Base-by-base conservation (phyloP, 208 protist species). In the Trypanosoma boissoni region DNA sequence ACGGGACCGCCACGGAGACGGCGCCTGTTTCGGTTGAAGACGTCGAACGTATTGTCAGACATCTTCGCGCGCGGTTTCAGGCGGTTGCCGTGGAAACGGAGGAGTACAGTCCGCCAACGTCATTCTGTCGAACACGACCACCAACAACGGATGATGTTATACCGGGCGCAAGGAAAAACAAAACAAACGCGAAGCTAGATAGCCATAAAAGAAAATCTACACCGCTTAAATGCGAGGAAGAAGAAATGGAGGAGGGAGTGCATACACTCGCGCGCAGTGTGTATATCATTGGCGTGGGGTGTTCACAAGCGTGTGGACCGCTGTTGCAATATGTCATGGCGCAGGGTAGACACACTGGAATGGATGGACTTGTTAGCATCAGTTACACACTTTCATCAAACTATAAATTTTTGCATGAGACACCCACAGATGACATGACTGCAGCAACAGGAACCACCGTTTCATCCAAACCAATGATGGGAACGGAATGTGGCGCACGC, bases 351-450 rank as follows among this genome's bases (percentile, higher is more conserved):
- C 44, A 64, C 10, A 66, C 75, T 23, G 65, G 56, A 1, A 53
- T 84, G 31, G 71, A 77, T 42, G 66, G 67, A 3, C 12, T 78
- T 27, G 53, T 84, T 28, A 80, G 72, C 50, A 31, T 84, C 52
- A 71, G 67, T 21, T 58, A 78, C 41, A 74, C 62, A 0, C 60
- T 76, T 23, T 77, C 75, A 6, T 77, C 75, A 4, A 50, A 65
- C 54, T 77, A 72, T 24, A 57, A 49, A 32, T 48, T 81, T 26
- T 21, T 21, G 14, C 61, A 20, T 20, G 43, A 54, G 26, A 43
- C 9, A n/a, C n/a, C n/a, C n/a, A n/a, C n/a, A n/a, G n/a, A n/a
- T n/a, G n/a, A n/a, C n/a, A n/a, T n/a, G n/a, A n/a, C n/a, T n/a
- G n/a, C n/a, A n/a, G n/a, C n/a, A n/a, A n/a, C n/a, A n/a, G n/a